Base-by-base conservation (phyloP, 2,329 filamentous ascomycete genomes). In the Davidsoniella eucalypti region DNA sequence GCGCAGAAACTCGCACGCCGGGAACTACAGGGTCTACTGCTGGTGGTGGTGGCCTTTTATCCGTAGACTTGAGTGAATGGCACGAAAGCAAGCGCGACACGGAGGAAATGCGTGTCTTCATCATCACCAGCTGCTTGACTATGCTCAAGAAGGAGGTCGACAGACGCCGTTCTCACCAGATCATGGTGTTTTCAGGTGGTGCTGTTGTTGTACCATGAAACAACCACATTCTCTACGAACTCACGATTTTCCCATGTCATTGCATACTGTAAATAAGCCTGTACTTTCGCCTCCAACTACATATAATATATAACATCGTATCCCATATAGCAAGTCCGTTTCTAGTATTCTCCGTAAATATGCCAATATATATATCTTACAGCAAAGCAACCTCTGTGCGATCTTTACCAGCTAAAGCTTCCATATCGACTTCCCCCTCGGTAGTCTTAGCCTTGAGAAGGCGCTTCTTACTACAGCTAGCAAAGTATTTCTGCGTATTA, bases 101-200 rank as follows among this genome's bases (percentile, higher is more conserved):
- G 6, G 54, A 55, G 33, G 51, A 53, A 37, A 40, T 52, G 45
- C 46, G 46, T 56, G 63, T 68, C n/a, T 54, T 80, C 17, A 65
- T 73, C 8, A 67, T 80, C 16, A 68, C 70, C 41, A 78, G 72
- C 14, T 76, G 71, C 52, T 56, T 82, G 51, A 61, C 71, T 14
- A 78, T 82, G 76, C 59, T 82, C 56, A 81, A 82, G 69, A 76
- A 73, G 61, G 79, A 82, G 66, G 64, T 78, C 46, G 78, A 82
- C 59, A 64, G 77, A 40, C 64, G 74, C 55, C 65, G 74, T 52
- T 58, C 66, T 53, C 61, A 71, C 46, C 74, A 80, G 65, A 61
- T 69, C 42, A 67, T 37, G 62, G 55, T 9, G 63, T 51, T 44
- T 61, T 53, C 10, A 44, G 54, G 17, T 56, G 58, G n/a, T 42